phyloP scores from a whole-genome alignment of 768 basidiomycete genomes.

The Tylopilus sp. region DNA sequence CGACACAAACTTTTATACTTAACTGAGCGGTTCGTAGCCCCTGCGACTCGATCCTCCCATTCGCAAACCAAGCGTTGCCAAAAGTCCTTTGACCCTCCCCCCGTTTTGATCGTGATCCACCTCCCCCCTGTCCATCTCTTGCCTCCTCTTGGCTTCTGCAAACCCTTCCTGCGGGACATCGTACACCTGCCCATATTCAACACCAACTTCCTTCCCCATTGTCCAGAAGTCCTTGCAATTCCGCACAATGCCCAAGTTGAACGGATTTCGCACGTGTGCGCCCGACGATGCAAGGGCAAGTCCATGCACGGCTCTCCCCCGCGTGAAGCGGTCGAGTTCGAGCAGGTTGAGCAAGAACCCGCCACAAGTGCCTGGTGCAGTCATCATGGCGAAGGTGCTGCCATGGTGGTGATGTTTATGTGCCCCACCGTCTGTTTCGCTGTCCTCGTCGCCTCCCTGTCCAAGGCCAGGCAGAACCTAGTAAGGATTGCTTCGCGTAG shows the following conservation, averaged over 20 bases:
- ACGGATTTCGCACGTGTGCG: slow-evolving; percentile 81
- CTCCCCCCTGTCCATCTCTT: slow-evolving; percentile 45
- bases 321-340: slow-evolving; percentile 92
- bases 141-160: slow-evolving; percentile 61
- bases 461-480: too few relatives aligned
- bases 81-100: slow-evolving; percentile 36
- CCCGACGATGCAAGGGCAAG: slow-evolving; percentile 57
- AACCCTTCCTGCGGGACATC: slow-evolving; percentile 89
- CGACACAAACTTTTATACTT: slow-evolving; percentile 18
- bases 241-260: slow-evolving; percentile 72
- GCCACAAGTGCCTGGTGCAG: too few relatives aligned
- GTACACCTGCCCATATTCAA: slow-evolving; percentile 87
- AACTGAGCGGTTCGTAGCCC: slow-evolving; percentile 33
- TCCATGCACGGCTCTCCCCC: slow-evolving; percentile 84
- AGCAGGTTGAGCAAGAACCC: slow-evolving; percentile 86
- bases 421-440: too few relatives aligned
- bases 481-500: too few relatives aligned
- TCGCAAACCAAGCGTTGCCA: slow-evolving; percentile 33
- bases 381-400: too few relatives aligned
- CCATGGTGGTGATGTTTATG: too few relatives aligned
- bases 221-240: slow-evolving; percentile 97
- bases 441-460: too few relatives aligned
- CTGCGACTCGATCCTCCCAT: slow-evolving; percentile 36
- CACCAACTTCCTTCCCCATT: slow-evolving; percentile 76
- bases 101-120: slow-evolving; percentile 40